Evolutionary conservation across 495 filamentous ascomycete genomes (phyloP), one percentile per base, ranked within the genome.

Genomic region (Evansstolkia leycettana): DNA sequence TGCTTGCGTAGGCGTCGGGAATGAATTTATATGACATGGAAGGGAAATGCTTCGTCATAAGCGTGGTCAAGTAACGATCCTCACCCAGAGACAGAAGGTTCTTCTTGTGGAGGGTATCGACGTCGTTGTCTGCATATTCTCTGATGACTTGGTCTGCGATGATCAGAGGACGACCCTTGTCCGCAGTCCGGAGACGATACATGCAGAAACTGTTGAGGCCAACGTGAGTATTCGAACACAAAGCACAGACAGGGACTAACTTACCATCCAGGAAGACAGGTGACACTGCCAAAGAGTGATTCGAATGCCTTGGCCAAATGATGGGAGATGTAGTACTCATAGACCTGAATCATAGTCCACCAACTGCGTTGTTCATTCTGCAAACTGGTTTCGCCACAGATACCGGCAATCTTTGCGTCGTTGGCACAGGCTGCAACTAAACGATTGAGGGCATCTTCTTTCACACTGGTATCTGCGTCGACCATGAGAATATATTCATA

Each of bases 301-400:
- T 95, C 88, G 46, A 95, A 95, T 37, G 88, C 83, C 66, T 95
- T 95, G 24, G 87, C 62, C 42, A 95, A 61, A 58, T 95, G 80
- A 68, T 95, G 88, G 14, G 87, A 93, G 52, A 95, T 95, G 56
- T 82, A 95, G 65, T 95, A 95, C 58, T 95, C 88, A 60, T 95
- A 95, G 38, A 95, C 90, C 57, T 98, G 90, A 52, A 98, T 98
- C 90, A 98, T 98, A 7, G 92, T 98, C 84, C 85, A 92, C 86
- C 88, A 96, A 45, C 76, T 87, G 14, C 78, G 65, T 46, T 94
- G 81, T 59, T 94, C 88, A 45, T 98, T 98, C 56, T 93, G 82
- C 40, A 96, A 68, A 67, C 82, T 92, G 3, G 90, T 98, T 54
- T 98, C 90, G 46, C 90, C 90, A 60, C 90, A 98, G 39, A 98